Conservation (phyloP, 352 stramenopile species). For the Phytopythium litorale region DNA sequence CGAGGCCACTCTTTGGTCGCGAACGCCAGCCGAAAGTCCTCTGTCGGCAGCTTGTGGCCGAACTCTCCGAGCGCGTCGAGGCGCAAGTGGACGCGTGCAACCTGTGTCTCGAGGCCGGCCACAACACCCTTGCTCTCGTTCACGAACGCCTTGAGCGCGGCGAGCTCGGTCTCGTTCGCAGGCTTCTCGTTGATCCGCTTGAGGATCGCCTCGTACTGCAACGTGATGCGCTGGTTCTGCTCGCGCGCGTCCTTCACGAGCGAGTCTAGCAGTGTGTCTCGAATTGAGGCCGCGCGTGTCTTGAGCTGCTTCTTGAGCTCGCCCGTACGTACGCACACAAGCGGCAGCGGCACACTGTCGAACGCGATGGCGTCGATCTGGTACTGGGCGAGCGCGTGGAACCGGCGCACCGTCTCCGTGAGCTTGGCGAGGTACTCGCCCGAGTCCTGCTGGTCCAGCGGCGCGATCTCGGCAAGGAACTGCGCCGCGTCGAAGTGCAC, state of each 20-base stretch:
- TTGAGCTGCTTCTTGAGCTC: constrained; percentile 70
- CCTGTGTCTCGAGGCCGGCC: constrained; percentile 67
- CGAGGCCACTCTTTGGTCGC: constrained; percentile 88
- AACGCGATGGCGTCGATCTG: constrained; percentile 63
- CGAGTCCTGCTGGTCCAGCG: constrained; percentile 27
- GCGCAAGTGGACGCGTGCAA: constrained; percentile 64
- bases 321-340: constrained; percentile 74
- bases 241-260: constrained; percentile 75
- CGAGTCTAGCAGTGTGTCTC: constrained; percentile 77
- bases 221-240: constrained; percentile 86
- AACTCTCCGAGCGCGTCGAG: constrained; percentile 83
- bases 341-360: constrained; percentile 68
- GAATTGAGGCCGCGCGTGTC: constrained; percentile 59
- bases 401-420: constrained; percentile 66
- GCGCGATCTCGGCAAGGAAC: constrained; percentile 64
- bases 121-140: constrained; percentile 78
- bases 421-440: constrained; percentile 36
- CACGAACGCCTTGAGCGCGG: constrained; percentile 88
- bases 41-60: constrained; percentile 75
- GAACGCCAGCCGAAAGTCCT: constrained; percentile 89
- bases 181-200: constrained; percentile 90
- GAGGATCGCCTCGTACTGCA: constrained; percentile 87
- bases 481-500: constrained; percentile 72
- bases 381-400: constrained; percentile 59
- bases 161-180: constrained; percentile 89